Conservation (phyloP, 169 alveolate genomes). For the Plasmodium yoelii region DNA sequence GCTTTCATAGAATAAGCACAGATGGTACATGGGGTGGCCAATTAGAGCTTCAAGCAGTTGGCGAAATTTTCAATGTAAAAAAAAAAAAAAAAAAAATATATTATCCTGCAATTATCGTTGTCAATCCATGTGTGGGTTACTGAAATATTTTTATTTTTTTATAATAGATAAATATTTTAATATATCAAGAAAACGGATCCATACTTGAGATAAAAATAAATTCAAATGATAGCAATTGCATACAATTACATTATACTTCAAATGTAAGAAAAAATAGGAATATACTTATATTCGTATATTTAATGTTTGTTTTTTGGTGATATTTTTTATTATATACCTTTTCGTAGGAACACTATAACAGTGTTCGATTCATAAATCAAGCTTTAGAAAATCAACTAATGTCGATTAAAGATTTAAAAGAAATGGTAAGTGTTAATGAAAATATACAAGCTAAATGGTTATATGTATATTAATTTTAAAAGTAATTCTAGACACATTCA, state of each 20-base stretch:
- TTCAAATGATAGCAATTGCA: constrained; percentile 57
- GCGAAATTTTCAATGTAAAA: constrained; percentile 43
- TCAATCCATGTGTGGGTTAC: background rate
- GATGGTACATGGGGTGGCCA: constrained; percentile 74
- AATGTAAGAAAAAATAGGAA: constrained; percentile 11
- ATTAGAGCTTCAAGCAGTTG: constrained; percentile 66
- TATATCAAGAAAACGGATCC: constrained; percentile 64
- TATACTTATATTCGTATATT: background rate
- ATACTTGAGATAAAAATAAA: constrained; percentile 55
- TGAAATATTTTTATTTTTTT: background rate
- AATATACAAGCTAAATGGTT: background rate
- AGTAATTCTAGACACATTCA: too few species aligned
- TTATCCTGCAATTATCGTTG: background rate
- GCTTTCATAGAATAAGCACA: constrained; percentile 34
- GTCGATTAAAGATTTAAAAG: constrained; percentile 29
- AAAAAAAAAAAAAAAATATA: background rate
- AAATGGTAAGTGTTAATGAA: constrained; percentile 30
- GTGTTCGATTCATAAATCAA: constrained; percentile 37
- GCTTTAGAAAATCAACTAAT: constrained; percentile 49
- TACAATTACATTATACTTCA: constrained; percentile 59
- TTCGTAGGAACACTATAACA: constrained; percentile 56
- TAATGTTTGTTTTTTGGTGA: background rate
- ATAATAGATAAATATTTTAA: constrained; percentile 37
- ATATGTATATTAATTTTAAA: too few species aligned
- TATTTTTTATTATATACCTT: background rate